Base-by-base conservation (phyloP, 2,329 filamentous ascomycete species). In the Achaetomium macrosporum region DNA sequence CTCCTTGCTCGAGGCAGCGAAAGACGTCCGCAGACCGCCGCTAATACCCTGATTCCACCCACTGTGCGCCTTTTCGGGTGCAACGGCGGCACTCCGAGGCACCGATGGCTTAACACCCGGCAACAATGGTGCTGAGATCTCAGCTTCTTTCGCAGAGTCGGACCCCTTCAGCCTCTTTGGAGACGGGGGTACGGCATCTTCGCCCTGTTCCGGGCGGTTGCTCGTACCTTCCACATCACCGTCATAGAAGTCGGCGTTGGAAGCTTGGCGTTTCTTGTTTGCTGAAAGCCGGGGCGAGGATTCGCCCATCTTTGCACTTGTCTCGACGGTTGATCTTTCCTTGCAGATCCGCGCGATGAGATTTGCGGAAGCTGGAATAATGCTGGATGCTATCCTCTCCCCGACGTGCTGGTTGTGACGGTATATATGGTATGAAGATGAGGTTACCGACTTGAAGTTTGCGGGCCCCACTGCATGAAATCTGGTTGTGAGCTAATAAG, bases 41-140 rank as follows among this genome's bases (percentile, higher is more conserved):
- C 47, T 59, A 19, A 66, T 57, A n/a, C 63, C 64, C 11, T 54
- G 56, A 48, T 66, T 68, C 60, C 63, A 66, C n/a, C 59, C 58
- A 37, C 33, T 40, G n/a, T 55, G 57, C 17, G 56, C 45, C 40
- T 47, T 51, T 17, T 37, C 41, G 17, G 35, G 17, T 1, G 42
- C 11, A 13, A 31, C 49, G 5, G n/a, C 19, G 10, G 45, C 4
- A 12, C 13, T 37, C 13, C 20, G 11, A 29, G 31, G 37, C 5
- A 25, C 20, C n/a, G 20, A 41, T 17, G 43, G 41, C 8, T 33
- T 33, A 2, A 30, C 13, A 1, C 12, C 19, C 1, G 19, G 7
- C 3, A 44, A 30, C 25, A 8, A 35, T 25, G 45, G 35, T 8
- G 43, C 33, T 12, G 50, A 36, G 10, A 30, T 16, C 42, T 53